Percentiles rank a stretch among this genome's conserved stretches.
These are phyloP conservation scores for Ceratocystis papillata DNA, from an alignment of 2,329 filamentous ascomycete species.

Conservation along the genomic window DNA sequence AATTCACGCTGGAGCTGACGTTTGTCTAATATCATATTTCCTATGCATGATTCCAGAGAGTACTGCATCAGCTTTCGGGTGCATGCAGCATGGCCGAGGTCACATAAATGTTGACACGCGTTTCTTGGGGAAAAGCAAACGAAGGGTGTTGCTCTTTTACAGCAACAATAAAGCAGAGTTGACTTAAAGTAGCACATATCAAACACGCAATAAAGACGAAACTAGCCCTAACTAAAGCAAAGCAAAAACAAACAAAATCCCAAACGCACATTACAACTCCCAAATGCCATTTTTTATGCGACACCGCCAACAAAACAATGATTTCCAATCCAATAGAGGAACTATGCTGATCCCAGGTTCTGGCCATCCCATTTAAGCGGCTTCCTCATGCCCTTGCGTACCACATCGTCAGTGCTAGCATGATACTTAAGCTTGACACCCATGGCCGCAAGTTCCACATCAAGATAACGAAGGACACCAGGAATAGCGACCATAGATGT, in stretches of 20 bases:
- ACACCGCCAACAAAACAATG: background rate
- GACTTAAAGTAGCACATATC: background rate
- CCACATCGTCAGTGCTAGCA: constrained; percentile 53
- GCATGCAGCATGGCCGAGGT: background rate
- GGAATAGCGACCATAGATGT: constrained; percentile 88
- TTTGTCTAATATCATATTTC: background rate
- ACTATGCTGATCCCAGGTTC: constrained; percentile 17
- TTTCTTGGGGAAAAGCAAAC: background rate
- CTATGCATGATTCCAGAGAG: background rate
- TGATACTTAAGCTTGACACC: constrained; percentile 85
- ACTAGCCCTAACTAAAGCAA: constrained; percentile 12
- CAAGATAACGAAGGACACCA: constrained; percentile 81
- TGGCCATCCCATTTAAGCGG: constrained; percentile 31
- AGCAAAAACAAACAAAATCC: constrained; percentile 13
- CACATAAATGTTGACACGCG: background rate
- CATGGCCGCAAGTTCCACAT: constrained; percentile 94
- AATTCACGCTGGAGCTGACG: background rate
- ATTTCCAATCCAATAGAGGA: background rate
- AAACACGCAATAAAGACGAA: constrained; percentile 6
- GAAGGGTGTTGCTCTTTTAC: background rate
- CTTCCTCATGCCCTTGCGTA: constrained; percentile 42
- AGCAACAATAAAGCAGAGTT: constrained; percentile 1
- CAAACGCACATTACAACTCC: constrained; percentile 21
- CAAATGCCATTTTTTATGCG: constrained; percentile 21
- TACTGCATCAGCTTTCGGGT: background rate